Conservation (phyloP, 371 early-diverging fungal genomes). For the Saksenaea vasiformis region DNA sequence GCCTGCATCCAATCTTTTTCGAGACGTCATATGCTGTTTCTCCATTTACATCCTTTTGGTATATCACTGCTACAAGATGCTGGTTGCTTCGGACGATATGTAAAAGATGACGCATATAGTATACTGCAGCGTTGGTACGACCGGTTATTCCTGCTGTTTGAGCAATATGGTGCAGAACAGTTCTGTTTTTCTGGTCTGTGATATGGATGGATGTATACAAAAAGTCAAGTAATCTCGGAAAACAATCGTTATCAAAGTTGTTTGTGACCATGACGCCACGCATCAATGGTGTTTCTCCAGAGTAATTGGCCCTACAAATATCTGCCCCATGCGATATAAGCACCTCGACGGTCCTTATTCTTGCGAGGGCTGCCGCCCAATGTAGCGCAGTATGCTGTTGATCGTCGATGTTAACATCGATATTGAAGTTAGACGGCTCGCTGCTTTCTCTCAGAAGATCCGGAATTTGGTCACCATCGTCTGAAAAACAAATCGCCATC, state of each 20-base stretch:
- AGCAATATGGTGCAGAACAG: conserved; percentile 94
- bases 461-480: conserved; percentile 58
- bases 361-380: conserved; percentile 94
- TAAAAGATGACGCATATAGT: conserved; percentile 87
- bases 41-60: conserved; percentile 85
- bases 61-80: conserved; percentile 71
- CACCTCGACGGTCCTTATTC: conserved; percentile 72
- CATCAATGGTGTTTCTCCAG: conserved; percentile 90
- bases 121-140: conserved; percentile 75
- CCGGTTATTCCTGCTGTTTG: conserved; percentile 75
- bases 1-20: conserved; percentile 76
- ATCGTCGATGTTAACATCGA: conserved; percentile 84
- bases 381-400: conserved; percentile 94
- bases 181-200: conserved; percentile 81
- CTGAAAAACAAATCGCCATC: conserved; percentile 76
- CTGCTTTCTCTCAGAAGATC: conserved; percentile 53
- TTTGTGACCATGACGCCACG: conserved; percentile 88
- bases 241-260: conserved; percentile 84
- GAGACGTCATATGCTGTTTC: conserved; percentile 92
- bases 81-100: conserved; percentile 61
- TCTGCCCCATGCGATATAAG: conserved; percentile 81
- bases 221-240: conserved; percentile 74
- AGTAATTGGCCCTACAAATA: conserved; percentile 70
- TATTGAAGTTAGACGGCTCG: conserved; percentile 14
- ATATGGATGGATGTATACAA: conserved; percentile 77